A percentile compares a stretch with the other conserved stretches of the same genome.
These are phyloP conservation scores for Logfia minima DNA, from an alignment of 129 eudicot species.

Conservation along the genomic window DNA sequence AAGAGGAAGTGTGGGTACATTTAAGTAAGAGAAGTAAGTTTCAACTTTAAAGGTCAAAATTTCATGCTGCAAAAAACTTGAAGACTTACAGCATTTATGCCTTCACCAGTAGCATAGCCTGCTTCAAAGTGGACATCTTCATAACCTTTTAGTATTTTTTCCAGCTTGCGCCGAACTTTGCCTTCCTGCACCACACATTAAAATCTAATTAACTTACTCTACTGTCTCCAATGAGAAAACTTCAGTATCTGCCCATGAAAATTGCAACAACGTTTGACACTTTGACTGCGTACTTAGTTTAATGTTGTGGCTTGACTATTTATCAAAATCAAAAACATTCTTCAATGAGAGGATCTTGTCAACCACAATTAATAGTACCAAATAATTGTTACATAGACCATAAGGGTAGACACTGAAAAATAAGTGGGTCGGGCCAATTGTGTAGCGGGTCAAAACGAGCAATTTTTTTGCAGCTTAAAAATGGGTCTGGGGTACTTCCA, in stretches of 20 bases:
- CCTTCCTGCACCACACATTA: slow-evolving; percentile 42
- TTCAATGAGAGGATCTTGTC: neutral
- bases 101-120: slow-evolving; percentile 63
- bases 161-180: slow-evolving; percentile 65
- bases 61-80: slow-evolving; percentile 1
- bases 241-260: neutral
- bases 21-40: neutral
- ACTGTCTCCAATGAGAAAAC: neutral
- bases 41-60: neutral
- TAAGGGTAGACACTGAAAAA: too few species aligned
- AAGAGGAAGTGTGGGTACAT: too few species aligned
- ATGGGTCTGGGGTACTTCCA: too few species aligned
- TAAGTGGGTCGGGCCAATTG: too few species aligned
- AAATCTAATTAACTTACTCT: neutral
- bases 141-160: slow-evolving; percentile 49
- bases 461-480: too few species aligned
- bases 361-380: neutral
- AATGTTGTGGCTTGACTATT: neutral
- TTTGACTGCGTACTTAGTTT: neutral
- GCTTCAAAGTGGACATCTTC: slow-evolving; percentile 69
- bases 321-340: neutral
- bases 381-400: neutral
- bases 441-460: too few species aligned
- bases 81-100: slow-evolving; percentile 66
- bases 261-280: neutral